phyloP scores from a whole-genome alignment of 2,329 filamentous ascomycete species.

The Botrytis paeoniae region DNA sequence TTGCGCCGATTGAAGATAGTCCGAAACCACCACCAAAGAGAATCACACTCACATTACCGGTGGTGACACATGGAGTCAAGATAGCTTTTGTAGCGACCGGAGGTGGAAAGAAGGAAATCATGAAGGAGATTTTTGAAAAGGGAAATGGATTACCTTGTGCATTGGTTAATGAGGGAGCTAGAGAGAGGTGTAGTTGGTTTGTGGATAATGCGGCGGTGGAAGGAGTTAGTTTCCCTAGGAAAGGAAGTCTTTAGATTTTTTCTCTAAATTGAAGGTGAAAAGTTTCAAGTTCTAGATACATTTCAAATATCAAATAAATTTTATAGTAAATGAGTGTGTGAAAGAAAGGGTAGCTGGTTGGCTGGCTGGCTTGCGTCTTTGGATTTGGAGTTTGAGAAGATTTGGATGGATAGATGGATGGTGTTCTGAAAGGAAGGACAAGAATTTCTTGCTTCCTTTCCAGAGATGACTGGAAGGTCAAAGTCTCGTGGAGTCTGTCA shows the following conservation, averaged over 20 bases:
- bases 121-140: conserved; percentile 88
- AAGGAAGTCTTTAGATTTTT: conserved; percentile 56
- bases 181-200: conserved; percentile 93
- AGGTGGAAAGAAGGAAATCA: conserved; percentile 80
- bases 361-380: not conserved
- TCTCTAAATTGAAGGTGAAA: not conserved
- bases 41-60: conserved; percentile 89
- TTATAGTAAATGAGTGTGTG: not conserved
- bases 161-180: conserved; percentile 78
- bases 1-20: conserved; percentile 85
- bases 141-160: conserved; percentile 75
- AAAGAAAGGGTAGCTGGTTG: not conserved
- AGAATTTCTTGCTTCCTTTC: not conserved
- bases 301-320: not conserved
- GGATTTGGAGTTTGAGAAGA: not conserved
- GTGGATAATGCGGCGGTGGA: conserved; percentile 83
- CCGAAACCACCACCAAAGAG: conserved; percentile 90
- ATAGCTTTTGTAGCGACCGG: conserved; percentile 93
- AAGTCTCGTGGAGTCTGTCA: too few relatives aligned
- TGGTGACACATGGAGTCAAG: conserved; percentile 80
- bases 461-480: too few relatives aligned
- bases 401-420: not conserved
- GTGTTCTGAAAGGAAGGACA: not conserved
- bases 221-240: conserved; percentile 77
- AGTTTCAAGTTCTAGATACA: not conserved